Conservation (phyloP, 257 asterid species). For the Penstemon eatonii region DNA sequence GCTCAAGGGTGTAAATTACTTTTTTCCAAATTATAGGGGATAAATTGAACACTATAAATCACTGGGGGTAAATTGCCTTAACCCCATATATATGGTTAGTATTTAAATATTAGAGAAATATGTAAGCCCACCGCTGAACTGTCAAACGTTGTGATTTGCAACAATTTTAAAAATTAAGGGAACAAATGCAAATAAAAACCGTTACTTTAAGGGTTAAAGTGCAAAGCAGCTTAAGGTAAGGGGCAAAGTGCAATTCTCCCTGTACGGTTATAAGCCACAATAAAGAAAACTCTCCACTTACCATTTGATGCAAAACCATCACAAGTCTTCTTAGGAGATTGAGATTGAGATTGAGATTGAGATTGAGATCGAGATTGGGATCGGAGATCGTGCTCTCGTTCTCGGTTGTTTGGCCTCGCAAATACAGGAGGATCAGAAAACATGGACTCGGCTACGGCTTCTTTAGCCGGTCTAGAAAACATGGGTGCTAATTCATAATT, state of each 20-base stretch:
- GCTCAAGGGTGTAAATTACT: too few relatives aligned
- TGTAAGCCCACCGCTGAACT: too few relatives aligned
- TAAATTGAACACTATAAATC: too few relatives aligned
- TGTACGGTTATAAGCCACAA: neutral
- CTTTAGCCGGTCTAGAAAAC: constrained; percentile 55
- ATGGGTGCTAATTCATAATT: constrained; percentile 41
- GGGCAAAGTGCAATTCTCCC: too few relatives aligned
- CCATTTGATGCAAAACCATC: constrained; percentile 39
- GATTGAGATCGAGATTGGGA: constrained; percentile 26
- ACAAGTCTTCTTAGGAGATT: constrained; percentile 29
- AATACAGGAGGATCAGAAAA: constrained; percentile 49
- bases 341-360: too few relatives aligned
- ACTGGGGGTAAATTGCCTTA: too few relatives aligned
- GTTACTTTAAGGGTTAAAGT: too few relatives aligned
- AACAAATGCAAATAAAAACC: neutral
- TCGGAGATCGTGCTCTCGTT: constrained; percentile 2
- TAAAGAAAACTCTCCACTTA: constrained; percentile 22
- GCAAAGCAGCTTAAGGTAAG: too few relatives aligned
- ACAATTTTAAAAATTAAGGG: neutral
- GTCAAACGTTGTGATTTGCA: neutral
- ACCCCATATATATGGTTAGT: too few relatives aligned
- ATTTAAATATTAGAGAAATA: too few relatives aligned
- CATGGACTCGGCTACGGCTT: constrained; percentile 22
- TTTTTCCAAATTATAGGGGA: too few relatives aligned
- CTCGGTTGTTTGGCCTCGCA: constrained; percentile 48